These are phyloP conservation scores for Datura wrightii DNA, from an alignment of 257 asterid species.

Conservation along the genomic window DNA sequence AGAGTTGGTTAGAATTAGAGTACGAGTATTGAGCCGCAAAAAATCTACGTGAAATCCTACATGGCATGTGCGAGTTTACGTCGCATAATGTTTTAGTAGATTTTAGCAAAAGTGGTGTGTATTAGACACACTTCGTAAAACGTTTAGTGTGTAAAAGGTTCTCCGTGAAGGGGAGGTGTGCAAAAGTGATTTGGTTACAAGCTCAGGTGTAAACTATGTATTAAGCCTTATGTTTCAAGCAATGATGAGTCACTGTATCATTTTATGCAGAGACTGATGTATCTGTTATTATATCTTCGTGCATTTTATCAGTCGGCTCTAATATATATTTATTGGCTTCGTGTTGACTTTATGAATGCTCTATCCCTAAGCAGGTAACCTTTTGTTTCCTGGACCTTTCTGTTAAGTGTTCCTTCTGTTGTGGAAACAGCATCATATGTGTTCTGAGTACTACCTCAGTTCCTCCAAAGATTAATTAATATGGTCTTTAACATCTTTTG, in stretches of 20 bases:
- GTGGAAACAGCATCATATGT: not conserved
- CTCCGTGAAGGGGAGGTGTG: not conserved
- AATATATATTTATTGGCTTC: conserved; percentile 7
- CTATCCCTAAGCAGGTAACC: not conserved
- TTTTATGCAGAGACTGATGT: conserved; percentile 14
- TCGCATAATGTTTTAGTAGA: not conserved
- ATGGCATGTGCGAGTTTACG: not conserved
- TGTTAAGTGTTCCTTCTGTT: not conserved
- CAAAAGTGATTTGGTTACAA: not conserved
- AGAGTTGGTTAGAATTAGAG: conserved; percentile 5
- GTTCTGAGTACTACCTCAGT: not conserved
- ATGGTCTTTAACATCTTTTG: not conserved
- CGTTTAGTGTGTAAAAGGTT: not conserved
- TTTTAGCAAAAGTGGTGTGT: not conserved
- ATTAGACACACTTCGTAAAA: not conserved
- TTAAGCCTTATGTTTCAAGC: not conserved
- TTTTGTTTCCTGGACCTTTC: not conserved
- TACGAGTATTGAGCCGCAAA: not conserved
- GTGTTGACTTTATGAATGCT: not conserved
- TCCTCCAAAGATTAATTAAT: not conserved
- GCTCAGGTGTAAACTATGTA: not conserved
- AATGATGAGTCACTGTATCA: not conserved
- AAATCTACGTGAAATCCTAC: not conserved
- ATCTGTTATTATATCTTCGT: not conserved
- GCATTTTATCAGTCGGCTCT: not conserved